phyloP scores from a whole-genome alignment of 805 yeast species.

The Pichia phayaonensis region DNA sequence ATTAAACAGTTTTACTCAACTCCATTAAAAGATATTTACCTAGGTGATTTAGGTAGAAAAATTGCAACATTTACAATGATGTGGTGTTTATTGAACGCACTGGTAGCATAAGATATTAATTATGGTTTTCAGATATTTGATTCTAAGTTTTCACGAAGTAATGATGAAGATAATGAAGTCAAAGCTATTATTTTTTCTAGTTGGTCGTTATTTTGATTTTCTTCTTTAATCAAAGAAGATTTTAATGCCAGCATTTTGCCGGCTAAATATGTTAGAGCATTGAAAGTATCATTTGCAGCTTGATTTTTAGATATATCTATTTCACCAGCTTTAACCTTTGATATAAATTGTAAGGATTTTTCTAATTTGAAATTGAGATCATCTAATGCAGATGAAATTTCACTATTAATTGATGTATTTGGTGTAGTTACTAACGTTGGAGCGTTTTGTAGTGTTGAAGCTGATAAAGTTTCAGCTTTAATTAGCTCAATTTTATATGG shows the following conservation, averaged over 20 bases:
- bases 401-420: background rate
- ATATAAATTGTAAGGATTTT: constrained; percentile 11
- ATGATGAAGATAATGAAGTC: constrained; percentile 2
- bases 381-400: background rate
- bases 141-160: constrained; percentile 5
- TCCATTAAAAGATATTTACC: constrained; percentile 34
- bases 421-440: background rate
- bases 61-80: constrained; percentile 47
- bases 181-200: constrained; percentile 2
- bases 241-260: background rate
- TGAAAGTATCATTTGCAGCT: constrained; percentile 6
- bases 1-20: constrained; percentile 29
- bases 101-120: constrained; percentile 22
- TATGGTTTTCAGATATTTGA: background rate
- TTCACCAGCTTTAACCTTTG: constrained; percentile 5
- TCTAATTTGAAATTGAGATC: constrained; percentile 5
- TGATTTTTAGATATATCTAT: background rate
- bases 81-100: constrained; percentile 49
- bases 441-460: background rate
- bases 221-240: background rate
- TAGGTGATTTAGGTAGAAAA: constrained; percentile 39
- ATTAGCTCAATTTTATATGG: background rate
- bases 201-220: background rate
- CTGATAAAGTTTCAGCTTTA: background rate
- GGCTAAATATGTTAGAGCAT: constrained; percentile 11